Conservation (phyloP, 768 basidiomycete genomes). For the Chalciporus chontae region DNA sequence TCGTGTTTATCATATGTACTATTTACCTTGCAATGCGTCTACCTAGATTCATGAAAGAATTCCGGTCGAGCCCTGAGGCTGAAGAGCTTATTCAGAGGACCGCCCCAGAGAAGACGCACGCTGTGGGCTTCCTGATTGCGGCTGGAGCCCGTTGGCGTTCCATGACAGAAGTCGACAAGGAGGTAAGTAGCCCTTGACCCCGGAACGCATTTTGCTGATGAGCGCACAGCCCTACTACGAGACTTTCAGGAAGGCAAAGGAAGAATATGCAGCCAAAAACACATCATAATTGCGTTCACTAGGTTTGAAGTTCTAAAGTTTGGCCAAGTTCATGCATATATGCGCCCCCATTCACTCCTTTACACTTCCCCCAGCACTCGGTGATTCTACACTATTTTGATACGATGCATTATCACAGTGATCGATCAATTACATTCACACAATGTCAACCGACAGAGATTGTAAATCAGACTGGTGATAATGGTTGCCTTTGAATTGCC, state of each 20-base stretch:
- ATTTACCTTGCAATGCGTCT: background rate
- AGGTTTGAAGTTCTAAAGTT: background rate
- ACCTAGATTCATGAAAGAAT: slow-evolving; percentile 20
- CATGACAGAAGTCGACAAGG: slow-evolving; percentile 32
- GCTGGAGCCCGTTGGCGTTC: slow-evolving; percentile 29
- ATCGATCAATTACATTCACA: background rate
- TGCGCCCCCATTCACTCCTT: slow-evolving; percentile 3
- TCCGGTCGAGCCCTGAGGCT: slow-evolving; percentile 16
- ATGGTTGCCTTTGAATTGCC: background rate
- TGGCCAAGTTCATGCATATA: background rate
- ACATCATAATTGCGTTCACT: slow-evolving; percentile 6
- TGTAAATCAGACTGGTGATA: background rate
- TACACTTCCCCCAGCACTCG: background rate
- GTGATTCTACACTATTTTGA: slow-evolving; percentile 6
- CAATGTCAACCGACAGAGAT: background rate
- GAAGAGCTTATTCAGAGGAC: slow-evolving; percentile 11
- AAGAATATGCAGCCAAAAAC: slow-evolving; percentile 7
- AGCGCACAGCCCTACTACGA: slow-evolving; percentile 20
- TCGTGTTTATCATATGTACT: background rate
- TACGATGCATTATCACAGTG: slow-evolving; percentile 11
- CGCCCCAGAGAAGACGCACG: background rate
- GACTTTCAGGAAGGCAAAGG: slow-evolving; percentile 11
- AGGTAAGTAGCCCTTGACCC: slow-evolving; percentile 14
- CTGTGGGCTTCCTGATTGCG: slow-evolving; percentile 6
- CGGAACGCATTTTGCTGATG: background rate